Base-by-base conservation (phyloP, 306 rosid species). In the Aeschynomene evenia region DNA sequence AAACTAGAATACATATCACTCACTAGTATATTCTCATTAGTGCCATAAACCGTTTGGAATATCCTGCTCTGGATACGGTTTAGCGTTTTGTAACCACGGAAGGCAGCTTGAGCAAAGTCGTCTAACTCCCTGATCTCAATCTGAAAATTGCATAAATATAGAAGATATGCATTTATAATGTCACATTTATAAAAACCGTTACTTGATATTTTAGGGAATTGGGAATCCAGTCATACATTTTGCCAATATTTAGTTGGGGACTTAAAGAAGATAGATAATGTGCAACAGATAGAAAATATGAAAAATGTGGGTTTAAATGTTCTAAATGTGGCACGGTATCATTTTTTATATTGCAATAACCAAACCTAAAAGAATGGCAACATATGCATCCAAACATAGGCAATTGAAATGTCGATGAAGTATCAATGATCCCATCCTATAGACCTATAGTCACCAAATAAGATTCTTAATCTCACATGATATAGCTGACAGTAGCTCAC, bases 31-130 rank as follows among this genome's bases (percentile, higher is more conserved):
- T 93, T 93, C 78, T 90, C 98, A 64, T 93, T 93, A 24, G 94
- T 90, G 81, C 89, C 64, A 77, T 90, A 88, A 70, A 93, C 98
- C 63, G 97, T 85, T 20, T 85, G 86, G 82, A 72, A 93, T 78
- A 93, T 93, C 71, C 90, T 84, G 83, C 98, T 93, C 76, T 93
- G 98, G 57, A 93, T 93, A 22, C 97, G 98, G 66, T 93, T 90
- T 39, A 93, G 84, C 6, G 91, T 74, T 75, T 88, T 93, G 91
- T 86, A 90, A 45, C 97, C 98, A 54, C 64, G 89, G 75, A 93
- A 93, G 66, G 98, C 98, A 72, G 98, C 96, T 90, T 93, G 98
- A 66, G 98, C 97, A 84, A 93, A 93, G 72, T 86, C 97, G 76
- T 93, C 98, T 63, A 93, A 80, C 81, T 93, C 98, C 71, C 65